Evolutionary conservation across 345 rosid species (phyloP), one percentile per base, ranked within the genome.

Genomic region (Nasturtium officinale): DNA sequence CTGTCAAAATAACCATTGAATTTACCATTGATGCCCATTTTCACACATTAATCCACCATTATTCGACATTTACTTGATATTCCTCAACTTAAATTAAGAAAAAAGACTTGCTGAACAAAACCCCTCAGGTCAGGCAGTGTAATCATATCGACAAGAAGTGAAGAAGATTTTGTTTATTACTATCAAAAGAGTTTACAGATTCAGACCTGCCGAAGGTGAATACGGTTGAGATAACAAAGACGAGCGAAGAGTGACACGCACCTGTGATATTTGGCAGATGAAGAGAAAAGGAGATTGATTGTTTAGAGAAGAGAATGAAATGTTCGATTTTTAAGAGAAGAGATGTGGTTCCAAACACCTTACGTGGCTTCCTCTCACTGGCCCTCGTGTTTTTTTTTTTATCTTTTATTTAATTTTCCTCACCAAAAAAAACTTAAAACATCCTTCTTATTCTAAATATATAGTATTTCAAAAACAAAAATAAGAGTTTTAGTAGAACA

Each of bases 291-390:
- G 38, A 16, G 26, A 16, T 20, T 5, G 2, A 25, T 35, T 37
- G 30, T 25, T 35, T 53, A 50, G 47, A 20, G 62, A 33, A 47
- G 71, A 3, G 72, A 65, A 56, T 3, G 58, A 53, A 15, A 30
- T 13, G 55, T 5, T 18, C 3, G 30, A 6, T 8, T 61, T 73
- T 59, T 37, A 73, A 61, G 78, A 46, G 63, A 70, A 57, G 25
- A 83, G 89, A 81, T 87, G 91, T 85, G 90, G 91, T 72, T 71
- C 66, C 23, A 7, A 71, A 63, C 23, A 60, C 18, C 37, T 5
- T 78, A 84, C 96, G 96, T 89, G 92, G 84, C 84, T 57, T 62
- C 57, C 69, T 79, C 16, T 15, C 26, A 72, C 47, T 77, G 83
- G 77, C 71, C 16, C n/a, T 64, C 59, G 2, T 1, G 7, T 7